A percentile compares a stretch with the other conserved stretches of the same genome.
Evolutionary conservation across 257 asterid genomes (phyloP).

Genomic region (Lavandula angustifolia): DNA sequence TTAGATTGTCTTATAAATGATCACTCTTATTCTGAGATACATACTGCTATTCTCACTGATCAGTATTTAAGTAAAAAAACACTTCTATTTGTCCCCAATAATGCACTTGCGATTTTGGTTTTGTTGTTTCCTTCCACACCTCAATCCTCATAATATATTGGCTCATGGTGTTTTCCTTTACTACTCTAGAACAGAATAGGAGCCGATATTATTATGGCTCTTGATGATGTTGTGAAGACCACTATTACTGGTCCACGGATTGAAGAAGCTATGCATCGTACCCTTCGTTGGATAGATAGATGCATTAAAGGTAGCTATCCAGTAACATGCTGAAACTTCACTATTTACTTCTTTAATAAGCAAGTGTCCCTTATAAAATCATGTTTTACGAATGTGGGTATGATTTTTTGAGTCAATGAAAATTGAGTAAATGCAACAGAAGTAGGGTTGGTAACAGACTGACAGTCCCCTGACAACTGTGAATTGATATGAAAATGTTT

Average conservation of each 20-base stretch:
- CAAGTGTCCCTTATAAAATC: background rate
- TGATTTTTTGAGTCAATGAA: background rate
- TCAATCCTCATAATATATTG: slow-evolving; percentile 21
- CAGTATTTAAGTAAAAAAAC: background rate
- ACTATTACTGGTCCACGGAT: slow-evolving; percentile 96
- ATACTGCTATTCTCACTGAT: background rate
- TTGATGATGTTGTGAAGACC: slow-evolving; percentile 97
- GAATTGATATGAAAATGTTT: slow-evolving; percentile 9
- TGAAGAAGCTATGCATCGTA: slow-evolving; percentile 97
- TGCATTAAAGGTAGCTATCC: slow-evolving; percentile 75
- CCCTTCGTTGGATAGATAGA: slow-evolving; percentile 99
- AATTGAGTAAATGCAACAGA: background rate
- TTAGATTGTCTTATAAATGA: background rate
- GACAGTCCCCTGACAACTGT: background rate
- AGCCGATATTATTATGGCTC: slow-evolving; percentile 99
- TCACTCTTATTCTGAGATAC: background rate
- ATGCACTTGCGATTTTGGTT: background rate
- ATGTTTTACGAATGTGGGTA: slow-evolving; percentile 9
- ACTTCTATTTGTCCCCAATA: background rate
- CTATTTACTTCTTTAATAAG: slow-evolving; percentile 1
- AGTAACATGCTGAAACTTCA: slow-evolving; percentile 12
- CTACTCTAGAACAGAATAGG: slow-evolving; percentile 88
- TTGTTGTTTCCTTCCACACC: background rate
- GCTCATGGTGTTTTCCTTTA: slow-evolving; percentile 29
- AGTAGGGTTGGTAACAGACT: background rate